Evolutionary conservation across 306 rosid species (phyloP), one percentile per base, ranked within the genome.

Genomic region (Sesbania bispinosa): DNA sequence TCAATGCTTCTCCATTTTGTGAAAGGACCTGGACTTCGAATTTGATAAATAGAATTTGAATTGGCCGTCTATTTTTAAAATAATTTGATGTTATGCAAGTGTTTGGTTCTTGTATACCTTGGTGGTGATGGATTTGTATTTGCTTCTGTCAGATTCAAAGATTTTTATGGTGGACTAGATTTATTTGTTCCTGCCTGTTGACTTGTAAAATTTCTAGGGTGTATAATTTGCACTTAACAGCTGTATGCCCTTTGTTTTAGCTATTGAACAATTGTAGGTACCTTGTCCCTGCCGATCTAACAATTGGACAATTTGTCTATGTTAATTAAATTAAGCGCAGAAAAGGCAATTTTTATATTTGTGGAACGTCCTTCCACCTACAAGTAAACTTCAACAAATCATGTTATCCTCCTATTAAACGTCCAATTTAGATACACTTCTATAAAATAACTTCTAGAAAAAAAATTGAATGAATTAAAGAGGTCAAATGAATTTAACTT

Each of bases 331-430:
- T 69, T 89, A 67, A 89, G 96, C 52, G 96, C 96, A 23, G 96
- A 92, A 67, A 92, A 89, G 84, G 96, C 98, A 32, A 92, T 92
- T 74, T 92, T 89, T 82, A 92, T 92, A 51, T 92, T 92, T 52
- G 96, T 92, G 43, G 98, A 92, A 87, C 60, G 94, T 89, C 61
- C 98, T 92, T 79, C 98, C 98, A 26, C 98, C 98, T 18, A 89
- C 96, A 21, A 96, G 98, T 92, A 84, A 69, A 32, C 57, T 21
- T 43, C 35, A 35, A 15, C n/a, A 65, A 58, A 75, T 21, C 51
- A 39, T 30, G 32, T 75, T 11, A 30, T 61, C 30, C n/a, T 18
- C 10, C 20, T 19, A 26, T 45, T 41, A n/a, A 24, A n/a, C n/a
- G n/a, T n/a, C n/a, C n/a, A n/a, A n/a, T n/a, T n/a, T n/a, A n/a